Evolutionary conservation across 164 flowering plant genomes (phyloP).

Genomic region (Vitis rupestris): DNA sequence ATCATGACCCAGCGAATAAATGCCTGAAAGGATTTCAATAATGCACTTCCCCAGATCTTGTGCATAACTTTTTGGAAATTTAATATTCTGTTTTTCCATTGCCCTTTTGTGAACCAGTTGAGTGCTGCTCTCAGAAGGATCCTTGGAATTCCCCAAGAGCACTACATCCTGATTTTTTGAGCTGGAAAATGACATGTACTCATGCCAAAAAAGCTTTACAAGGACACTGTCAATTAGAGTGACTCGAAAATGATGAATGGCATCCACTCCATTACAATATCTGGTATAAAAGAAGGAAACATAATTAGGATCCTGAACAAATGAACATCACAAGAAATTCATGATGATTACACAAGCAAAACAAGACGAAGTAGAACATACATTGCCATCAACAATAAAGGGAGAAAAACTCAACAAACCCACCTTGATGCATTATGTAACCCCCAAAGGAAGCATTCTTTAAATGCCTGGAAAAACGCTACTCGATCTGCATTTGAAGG

Average conservation of each 20-base stretch:
- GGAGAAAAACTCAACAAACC: not conserved
- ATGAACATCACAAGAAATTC: not conserved
- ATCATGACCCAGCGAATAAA: constrained; percentile 35
- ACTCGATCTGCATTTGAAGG: constrained; percentile 43
- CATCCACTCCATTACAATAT: constrained; percentile 44
- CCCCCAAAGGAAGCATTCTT: constrained; percentile 83
- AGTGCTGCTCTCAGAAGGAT: constrained; percentile 17
- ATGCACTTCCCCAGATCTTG: constrained; percentile 73
- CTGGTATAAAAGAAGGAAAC: constrained; percentile 36
- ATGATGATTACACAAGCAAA: constrained; percentile 4
- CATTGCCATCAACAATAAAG: not conserved
- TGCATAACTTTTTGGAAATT: constrained; percentile 36
- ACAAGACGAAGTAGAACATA: not conserved
- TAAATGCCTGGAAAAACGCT: constrained; percentile 62
- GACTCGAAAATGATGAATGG: constrained; percentile 37
- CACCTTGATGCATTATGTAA: constrained; percentile 77
- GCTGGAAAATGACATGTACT: constrained; percentile 34
- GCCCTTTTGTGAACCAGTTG: constrained; percentile 19
- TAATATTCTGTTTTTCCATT: constrained; percentile 24
- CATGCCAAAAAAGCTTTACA: constrained; percentile 72
- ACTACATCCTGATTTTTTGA: constrained; percentile 29
- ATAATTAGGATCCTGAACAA: not conserved
- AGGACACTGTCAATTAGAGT: constrained; percentile 56
- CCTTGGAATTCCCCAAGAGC: constrained; percentile 16
- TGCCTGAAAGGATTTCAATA: constrained; percentile 55